Base-by-base conservation (phyloP, 2,329 filamentous ascomycete species). In the Alternaria ventricosa region DNA sequence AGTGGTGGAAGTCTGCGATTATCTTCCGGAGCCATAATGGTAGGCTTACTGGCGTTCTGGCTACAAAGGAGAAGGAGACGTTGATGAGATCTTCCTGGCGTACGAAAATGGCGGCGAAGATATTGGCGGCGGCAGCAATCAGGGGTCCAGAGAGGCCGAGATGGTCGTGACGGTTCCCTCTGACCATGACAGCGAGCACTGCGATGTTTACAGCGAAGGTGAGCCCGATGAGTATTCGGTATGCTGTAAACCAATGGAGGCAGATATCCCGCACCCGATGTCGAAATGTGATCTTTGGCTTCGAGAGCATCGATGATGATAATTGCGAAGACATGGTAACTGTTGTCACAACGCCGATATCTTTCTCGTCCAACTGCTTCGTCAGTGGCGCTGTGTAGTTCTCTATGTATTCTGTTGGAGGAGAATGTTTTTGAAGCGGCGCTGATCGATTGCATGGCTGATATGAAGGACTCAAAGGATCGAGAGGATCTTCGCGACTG, bases 61-160 rank as follows among this genome's bases (percentile, higher is more conserved):
- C 76, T 15, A 74, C 67, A 7, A 71, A 46, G 7, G 56, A 27
- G 55, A 75, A 80, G 43, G 73, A 68, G 5, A 61, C 7, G 59
- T 79, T 80, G 65, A 79, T 65, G 6, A 78, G 43, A 18, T 75
- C 74, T 51, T 80, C 79, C 46, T 80, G 75, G 3, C 79, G 75
- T 8, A 75, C 57, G 7, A 78, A 23, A 6, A 79, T 71, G n/a
- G 76, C 66, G 18, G 69, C 64, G 23, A 74, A 64, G 45, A 80
- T 62, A 61, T 83, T 82, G 54, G 72, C 60, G 3, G 79, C 75
- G 5, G 77, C 74, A 4, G 75, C 76, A 15, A 75, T 75, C 3
- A 74, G 64, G 6, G 62, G n/a, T 4, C 43, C 33, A 6, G 63
- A 22, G 2, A 60, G 57, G 4, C 56, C n/a, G 10, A 61, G 4